A percentile compares a stretch with the other conserved stretches of the same genome.
phyloP scores from a whole-genome alignment of 176 grass and related monocot species.

The Alloteropsis semialata region DNA sequence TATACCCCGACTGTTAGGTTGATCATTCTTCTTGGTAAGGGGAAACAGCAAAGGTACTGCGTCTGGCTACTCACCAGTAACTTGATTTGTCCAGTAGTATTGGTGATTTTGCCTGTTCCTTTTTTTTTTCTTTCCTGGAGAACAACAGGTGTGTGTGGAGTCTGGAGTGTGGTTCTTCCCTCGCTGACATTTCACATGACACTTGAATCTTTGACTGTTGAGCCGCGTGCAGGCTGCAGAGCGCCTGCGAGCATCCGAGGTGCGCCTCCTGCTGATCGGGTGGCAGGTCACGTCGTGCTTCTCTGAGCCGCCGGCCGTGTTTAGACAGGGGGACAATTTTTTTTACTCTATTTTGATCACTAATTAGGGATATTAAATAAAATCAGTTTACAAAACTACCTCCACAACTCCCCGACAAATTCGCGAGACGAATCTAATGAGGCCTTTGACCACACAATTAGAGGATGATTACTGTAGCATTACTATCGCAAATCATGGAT shows the following conservation, averaged over 20 bases:
- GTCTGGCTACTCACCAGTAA: not conserved
- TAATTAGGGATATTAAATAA: too few species aligned
- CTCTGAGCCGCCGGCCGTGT: too few species aligned
- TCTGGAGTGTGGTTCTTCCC: not conserved
- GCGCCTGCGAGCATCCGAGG: constrained; percentile 35
- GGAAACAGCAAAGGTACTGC: not conserved
- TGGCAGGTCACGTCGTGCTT: constrained; percentile 26
- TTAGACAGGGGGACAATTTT: too few species aligned
- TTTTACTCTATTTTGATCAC: too few species aligned
- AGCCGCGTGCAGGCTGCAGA: not conserved
- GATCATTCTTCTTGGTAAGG: not conserved
- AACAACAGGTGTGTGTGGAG: too few species aligned
- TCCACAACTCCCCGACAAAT: too few species aligned
- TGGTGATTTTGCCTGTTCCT: not conserved
- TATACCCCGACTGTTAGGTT: not conserved
- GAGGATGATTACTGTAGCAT: too few species aligned
- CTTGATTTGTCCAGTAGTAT: not conserved
- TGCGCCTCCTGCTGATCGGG: constrained; percentile 19
- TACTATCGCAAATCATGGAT: too few species aligned
- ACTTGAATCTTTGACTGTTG: not conserved
- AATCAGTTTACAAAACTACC: too few species aligned
- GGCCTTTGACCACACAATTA: too few species aligned
- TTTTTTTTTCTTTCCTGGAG: not conserved
- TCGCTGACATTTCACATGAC: not conserved
- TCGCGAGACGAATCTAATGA: too few species aligned